Evolutionary conservation across 805 yeast genomes (phyloP).

Genomic region (Scheffersomyces spartinae): DNA sequence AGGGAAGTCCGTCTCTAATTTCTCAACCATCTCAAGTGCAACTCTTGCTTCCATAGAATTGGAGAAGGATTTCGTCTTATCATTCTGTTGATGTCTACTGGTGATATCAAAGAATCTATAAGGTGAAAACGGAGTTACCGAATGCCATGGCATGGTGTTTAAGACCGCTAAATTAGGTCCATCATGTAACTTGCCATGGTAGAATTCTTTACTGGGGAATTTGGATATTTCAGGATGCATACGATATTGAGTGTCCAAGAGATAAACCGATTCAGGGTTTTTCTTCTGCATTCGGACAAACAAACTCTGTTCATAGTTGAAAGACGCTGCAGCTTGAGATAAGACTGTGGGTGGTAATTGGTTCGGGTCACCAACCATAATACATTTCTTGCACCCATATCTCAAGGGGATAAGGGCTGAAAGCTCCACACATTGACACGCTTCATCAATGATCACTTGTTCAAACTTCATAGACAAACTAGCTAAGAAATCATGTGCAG

Average conservation of each 20-base stretch:
- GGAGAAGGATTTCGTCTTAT: slow-evolving; percentile 55
- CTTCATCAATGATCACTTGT: slow-evolving; percentile 91
- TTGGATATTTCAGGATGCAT: slow-evolving; percentile 90
- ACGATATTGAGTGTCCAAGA: slow-evolving; percentile 88
- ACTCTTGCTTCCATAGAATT: slow-evolving; percentile 64
- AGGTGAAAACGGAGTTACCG: slow-evolving; percentile 44
- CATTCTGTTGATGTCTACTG: slow-evolving; percentile 51
- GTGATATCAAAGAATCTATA: slow-evolving; percentile 66
- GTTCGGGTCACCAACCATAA: slow-evolving; percentile 98
- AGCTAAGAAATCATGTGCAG: slow-evolving; percentile 82
- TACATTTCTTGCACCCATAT: slow-evolving; percentile 82
- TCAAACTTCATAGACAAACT: slow-evolving; percentile 69
- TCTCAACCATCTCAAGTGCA: slow-evolving; percentile 53
- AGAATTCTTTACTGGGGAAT: slow-evolving; percentile 82
- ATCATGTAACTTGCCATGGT: slow-evolving; percentile 58
- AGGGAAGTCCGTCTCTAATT: slow-evolving; percentile 38
- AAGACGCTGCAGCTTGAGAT: slow-evolving; percentile 74
- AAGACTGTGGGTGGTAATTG: slow-evolving; percentile 95
- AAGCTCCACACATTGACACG: slow-evolving; percentile 92
- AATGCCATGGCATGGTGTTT: slow-evolving; percentile 72
- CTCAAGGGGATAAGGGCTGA: slow-evolving; percentile 86
- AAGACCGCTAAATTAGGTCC: slow-evolving; percentile 60
- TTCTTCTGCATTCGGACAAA: slow-evolving; percentile 86
- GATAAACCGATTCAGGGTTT: slow-evolving; percentile 46
- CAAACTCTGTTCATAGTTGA: slow-evolving; percentile 78